phyloP scores from a whole-genome alignment of 495 filamentous ascomycete genomes.

The Lasiosphaeria miniovina region DNA sequence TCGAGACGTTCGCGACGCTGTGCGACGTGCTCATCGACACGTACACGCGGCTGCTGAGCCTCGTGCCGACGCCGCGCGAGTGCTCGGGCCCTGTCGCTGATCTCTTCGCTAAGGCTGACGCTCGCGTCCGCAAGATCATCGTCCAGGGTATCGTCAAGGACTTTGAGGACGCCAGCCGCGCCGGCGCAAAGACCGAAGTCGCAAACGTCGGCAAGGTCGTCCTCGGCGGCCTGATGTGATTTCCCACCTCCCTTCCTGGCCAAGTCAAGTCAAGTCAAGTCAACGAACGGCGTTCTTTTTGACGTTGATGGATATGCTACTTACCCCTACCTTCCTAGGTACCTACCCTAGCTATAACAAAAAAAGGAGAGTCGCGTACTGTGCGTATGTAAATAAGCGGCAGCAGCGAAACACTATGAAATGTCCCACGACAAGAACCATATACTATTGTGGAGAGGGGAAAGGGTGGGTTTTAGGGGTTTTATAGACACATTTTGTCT shows the following conservation, averaged over 20 bases:
- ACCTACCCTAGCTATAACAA: too few relatives aligned
- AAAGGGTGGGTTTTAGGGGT: too few relatives aligned
- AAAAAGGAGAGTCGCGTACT: too few relatives aligned
- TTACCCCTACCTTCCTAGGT: too few relatives aligned
- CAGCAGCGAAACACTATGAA: too few relatives aligned
- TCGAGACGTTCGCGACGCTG: slow-evolving; percentile 93
- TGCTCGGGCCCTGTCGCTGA: slow-evolving; percentile 67
- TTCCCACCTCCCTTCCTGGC: neutral
- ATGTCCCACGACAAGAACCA: too few relatives aligned
- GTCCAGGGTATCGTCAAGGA: slow-evolving; percentile 81
- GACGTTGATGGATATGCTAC: too few relatives aligned
- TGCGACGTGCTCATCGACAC: slow-evolving; percentile 94
- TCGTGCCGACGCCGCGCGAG: slow-evolving; percentile 63
- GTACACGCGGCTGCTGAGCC: slow-evolving; percentile 71
- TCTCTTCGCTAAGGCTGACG: slow-evolving; percentile 85
- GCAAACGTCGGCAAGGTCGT: slow-evolving; percentile 83
- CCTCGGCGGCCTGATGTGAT: slow-evolving; percentile 80
- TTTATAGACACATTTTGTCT: too few relatives aligned
- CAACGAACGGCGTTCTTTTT: too few relatives aligned
- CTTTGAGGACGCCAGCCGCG: slow-evolving; percentile 83
- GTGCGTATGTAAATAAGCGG: too few relatives aligned
- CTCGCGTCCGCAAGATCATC: slow-evolving; percentile 78
- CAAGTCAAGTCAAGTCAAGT: too few relatives aligned
- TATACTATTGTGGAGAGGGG: too few relatives aligned
- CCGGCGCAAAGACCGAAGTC: slow-evolving; percentile 72